Evolutionary conservation across 208 protist genomes (phyloP).

Genomic region (Leishmania turanica): DNA sequence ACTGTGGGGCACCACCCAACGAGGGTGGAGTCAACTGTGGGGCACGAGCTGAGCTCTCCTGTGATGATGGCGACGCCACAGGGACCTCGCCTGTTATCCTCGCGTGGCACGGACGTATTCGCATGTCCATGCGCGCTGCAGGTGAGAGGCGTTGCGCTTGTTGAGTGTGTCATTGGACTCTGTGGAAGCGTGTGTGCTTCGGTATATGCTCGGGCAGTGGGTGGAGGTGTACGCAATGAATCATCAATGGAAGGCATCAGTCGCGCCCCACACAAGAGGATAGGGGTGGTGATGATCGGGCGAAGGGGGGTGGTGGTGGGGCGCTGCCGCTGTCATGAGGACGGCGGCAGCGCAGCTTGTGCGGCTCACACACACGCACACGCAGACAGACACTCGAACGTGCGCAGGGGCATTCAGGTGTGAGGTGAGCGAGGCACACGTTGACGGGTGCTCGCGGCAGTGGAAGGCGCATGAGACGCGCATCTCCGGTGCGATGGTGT

Average conservation of each 20-base stretch:
- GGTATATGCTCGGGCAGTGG: neutral
- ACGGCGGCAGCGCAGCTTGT: neutral
- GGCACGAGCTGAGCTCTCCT: constrained; percentile 13
- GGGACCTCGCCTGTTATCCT: neutral
- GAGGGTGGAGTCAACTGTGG: constrained; percentile 35
- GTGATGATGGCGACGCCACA: neutral
- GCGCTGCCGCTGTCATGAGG: neutral
- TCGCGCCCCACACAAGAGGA: neutral
- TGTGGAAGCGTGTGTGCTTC: neutral
- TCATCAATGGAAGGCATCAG: neutral
- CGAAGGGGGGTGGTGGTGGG: neutral
- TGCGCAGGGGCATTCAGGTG: neutral
- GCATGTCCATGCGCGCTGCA: neutral
- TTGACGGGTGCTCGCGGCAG: neutral
- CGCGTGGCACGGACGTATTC: neutral
- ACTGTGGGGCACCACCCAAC: constrained; percentile 39
- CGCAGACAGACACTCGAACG: neutral
- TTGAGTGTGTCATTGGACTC: constrained; percentile 14
- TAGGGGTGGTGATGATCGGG: neutral
- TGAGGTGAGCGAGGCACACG: neutral
- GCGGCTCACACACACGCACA: neutral
- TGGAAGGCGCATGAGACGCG: neutral
- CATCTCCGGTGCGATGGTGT: neutral
- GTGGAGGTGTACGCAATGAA: neutral
- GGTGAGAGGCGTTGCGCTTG: neutral